Evolutionary conservation across 495 filamentous ascomycete genomes (phyloP), one percentile per base, ranked within the genome.

Genomic region (Extremus antarcticus): DNA sequence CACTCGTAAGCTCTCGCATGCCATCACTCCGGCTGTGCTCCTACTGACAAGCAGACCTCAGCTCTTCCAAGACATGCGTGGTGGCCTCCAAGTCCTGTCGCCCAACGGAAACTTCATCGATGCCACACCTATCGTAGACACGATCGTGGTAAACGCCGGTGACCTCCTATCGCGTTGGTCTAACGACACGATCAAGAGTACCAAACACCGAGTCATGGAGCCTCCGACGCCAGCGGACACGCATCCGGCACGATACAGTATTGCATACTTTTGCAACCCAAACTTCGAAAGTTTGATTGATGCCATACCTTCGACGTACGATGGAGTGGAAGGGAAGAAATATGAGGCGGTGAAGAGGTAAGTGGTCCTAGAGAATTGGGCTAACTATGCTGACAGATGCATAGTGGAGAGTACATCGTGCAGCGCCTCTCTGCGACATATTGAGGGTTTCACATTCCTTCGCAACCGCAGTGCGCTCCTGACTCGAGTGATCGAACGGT

Each of bases 101-200:
- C 87, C 88, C 0, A 79, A 78, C 25, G 86, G 87, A 0, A 81
- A 74, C 0, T 97, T 89, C 66, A 79, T 95, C 17, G 81, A 94
- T 63, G 91, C 86, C 17, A 86, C 77, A 25, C 91, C 91, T 0
- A 88, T 94, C 51, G 73, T 81, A 25, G 85, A 81, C 49, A 90
- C 89, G 2, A 84, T 92, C 51, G 88, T 97, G 4, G 78, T 97
- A 25, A 96, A 97, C 67, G 90, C 90, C 1, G 91, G 90, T 1
- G 91, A 97, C 70, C 58, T 96, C 61, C 70, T 97, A 43, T 84
- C 88, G 2, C 72, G 90, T 25, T 97, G 91, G 91, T 86, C 83
- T 40, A 97, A 96, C 64, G 88, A 90, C 62, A 81, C 78, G 3
- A 91, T 97, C 65, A 86, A 84, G 71, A 88, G 83, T 56, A 97